Percentiles rank a stretch among this genome's conserved stretches.
phyloP scores from a whole-genome alignment of 306 rosid species.

The Rosa lucieae region DNA sequence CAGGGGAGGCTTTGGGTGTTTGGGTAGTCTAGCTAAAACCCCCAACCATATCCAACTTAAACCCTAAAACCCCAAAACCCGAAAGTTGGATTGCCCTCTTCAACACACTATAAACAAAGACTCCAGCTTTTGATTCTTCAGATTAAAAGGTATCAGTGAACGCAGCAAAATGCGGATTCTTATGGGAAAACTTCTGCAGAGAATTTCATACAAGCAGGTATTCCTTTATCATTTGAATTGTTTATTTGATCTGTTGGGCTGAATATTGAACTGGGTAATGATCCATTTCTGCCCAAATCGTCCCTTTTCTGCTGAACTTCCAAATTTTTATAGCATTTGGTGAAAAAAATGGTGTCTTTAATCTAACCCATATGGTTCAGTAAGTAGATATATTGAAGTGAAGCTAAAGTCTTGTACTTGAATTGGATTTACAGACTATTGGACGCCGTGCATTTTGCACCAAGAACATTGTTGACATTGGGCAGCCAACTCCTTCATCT shows the following conservation, averaged over 20 bases:
- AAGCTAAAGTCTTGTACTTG: constrained; percentile 9
- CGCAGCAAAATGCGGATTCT: constrained; percentile 48
- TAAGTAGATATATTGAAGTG: not conserved
- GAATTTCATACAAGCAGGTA: constrained; percentile 50
- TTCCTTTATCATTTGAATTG: not conserved
- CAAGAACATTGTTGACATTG: constrained; percentile 54
- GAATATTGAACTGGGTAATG: constrained; percentile 10
- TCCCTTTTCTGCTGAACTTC: not conserved
- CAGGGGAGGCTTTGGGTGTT: not conserved
- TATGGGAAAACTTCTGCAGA: constrained; percentile 42
- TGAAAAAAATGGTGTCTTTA: constrained; percentile 6
- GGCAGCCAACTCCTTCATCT: constrained; percentile 84
- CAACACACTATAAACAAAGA: not conserved
- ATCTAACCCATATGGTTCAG: not conserved
- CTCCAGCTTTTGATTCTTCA: not conserved
- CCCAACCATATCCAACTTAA: not conserved
- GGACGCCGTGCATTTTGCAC: constrained; percentile 52
- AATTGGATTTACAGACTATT: constrained; percentile 43
- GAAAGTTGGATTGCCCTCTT: not conserved
- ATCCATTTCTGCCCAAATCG: not conserved
- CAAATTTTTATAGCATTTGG: not conserved
- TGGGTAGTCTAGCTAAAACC: not conserved
- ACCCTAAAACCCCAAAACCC: not conserved
- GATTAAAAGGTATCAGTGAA: not conserved
- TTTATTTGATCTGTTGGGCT: not conserved